These are phyloP conservation scores for Penicillium sp. DNA, from an alignment of 2,329 filamentous ascomycete genomes.

Conservation along the genomic window DNA sequence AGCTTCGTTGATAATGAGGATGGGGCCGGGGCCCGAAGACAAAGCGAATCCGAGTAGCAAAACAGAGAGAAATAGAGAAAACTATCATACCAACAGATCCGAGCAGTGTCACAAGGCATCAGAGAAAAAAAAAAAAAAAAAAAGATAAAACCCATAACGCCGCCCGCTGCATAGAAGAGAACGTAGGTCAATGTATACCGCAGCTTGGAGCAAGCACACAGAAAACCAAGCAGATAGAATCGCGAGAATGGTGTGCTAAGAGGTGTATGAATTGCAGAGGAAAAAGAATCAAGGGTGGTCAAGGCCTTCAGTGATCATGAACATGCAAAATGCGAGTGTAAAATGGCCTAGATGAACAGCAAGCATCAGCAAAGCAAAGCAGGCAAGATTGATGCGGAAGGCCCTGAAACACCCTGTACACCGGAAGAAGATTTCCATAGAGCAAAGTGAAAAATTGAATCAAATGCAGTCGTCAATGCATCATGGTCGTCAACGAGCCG, in stretches of 20 bases:
- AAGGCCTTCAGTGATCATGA: slow-evolving; percentile 13
- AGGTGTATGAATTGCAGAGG: slow-evolving; percentile 2
- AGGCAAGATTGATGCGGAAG: slow-evolving; percentile 16
- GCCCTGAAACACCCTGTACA: slow-evolving; percentile 27
- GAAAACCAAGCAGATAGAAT: slow-evolving; percentile 5
- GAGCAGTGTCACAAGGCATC: slow-evolving; percentile 11
- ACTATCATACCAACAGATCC: slow-evolving; percentile 3
- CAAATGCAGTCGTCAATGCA: slow-evolving; percentile 36
- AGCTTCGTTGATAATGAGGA: slow-evolving; percentile 7
- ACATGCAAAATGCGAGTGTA: slow-evolving; percentile 21
- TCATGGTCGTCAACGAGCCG: slow-evolving; percentile 33
- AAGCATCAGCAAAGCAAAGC: slow-evolving; percentile 6
- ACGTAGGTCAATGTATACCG: slow-evolving; percentile 17
- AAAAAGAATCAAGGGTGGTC: slow-evolving; percentile 4
- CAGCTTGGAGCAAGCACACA: slow-evolving; percentile 8
- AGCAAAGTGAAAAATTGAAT: slow-evolving; percentile 11
- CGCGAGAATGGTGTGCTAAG: slow-evolving; percentile 10
- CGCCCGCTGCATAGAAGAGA: slow-evolving; percentile 23
- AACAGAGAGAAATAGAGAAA: slow-evolving; percentile 1
- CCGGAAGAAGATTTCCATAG: slow-evolving; percentile 19
- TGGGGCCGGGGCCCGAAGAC: slow-evolving; percentile 7
- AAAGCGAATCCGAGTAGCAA: too few relatives aligned
- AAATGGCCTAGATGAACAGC: slow-evolving; percentile 12
- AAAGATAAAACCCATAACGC: slow-evolving; percentile 19
- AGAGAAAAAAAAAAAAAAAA: too few relatives aligned